Evolutionary conservation across 352 stramenopile species (phyloP).

Genomic region (Globisporangium parvum): DNA sequence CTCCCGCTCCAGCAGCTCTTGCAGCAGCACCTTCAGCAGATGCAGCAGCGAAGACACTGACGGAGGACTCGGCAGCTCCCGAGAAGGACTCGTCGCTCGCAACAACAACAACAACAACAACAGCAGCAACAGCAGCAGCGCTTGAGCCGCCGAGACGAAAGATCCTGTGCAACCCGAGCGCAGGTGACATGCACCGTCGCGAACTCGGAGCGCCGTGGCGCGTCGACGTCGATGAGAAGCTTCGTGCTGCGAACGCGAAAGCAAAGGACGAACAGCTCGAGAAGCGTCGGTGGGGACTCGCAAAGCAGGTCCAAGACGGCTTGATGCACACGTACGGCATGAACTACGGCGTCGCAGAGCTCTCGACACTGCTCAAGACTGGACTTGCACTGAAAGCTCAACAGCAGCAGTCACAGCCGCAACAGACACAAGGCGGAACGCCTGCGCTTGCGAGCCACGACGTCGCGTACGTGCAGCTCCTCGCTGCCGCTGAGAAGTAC

Average conservation of each 20-base stretch:
- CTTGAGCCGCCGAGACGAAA: conserved; percentile 23
- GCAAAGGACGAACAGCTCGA: conserved; percentile 54
- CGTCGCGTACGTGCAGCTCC: conserved; percentile 51
- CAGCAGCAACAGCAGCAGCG: conserved; percentile 1
- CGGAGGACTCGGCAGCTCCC: background rate
- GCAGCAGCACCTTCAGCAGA: background rate
- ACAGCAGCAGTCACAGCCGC: conserved; percentile 2
- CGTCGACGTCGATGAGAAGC: conserved; percentile 28
- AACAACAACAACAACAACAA: background rate
- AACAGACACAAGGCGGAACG: conserved; percentile 1
- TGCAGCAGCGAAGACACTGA: background rate
- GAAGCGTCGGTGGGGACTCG: conserved; percentile 64
- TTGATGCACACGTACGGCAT: conserved; percentile 64
- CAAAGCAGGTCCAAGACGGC: conserved; percentile 68
- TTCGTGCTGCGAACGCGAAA: conserved; percentile 31
- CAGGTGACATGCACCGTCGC: conserved; percentile 55
- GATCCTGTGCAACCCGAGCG: conserved; percentile 52
- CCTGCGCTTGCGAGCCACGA: conserved; percentile 36
- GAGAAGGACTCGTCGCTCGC: background rate
- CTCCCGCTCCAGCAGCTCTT: background rate
- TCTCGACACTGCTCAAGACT: conserved; percentile 56
- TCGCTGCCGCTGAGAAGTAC: conserved; percentile 70
- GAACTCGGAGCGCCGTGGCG: conserved; percentile 53
- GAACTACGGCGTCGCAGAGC: conserved; percentile 65
- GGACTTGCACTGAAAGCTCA: conserved; percentile 32